phyloP scores from a whole-genome alignment of 2,329 filamentous ascomycete species.

The Cladosporium velox region DNA sequence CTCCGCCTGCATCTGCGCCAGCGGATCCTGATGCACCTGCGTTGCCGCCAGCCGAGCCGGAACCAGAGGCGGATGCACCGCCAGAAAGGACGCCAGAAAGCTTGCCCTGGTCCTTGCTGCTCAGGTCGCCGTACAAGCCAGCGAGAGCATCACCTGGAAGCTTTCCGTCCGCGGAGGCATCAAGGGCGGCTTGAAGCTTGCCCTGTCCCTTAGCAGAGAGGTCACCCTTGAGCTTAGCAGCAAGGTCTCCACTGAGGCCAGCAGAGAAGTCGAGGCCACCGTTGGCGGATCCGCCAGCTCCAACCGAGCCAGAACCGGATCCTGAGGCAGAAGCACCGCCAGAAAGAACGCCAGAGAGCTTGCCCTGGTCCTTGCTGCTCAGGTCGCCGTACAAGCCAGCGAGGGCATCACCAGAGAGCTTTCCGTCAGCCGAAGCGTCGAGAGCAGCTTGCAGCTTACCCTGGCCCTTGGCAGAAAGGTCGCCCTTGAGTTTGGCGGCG shows the following conservation, averaged over 20 bases:
- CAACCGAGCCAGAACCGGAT: not conserved
- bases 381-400: not conserved
- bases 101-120: not conserved
- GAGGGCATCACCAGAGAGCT: not conserved
- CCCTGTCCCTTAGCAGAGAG: slow-evolving; percentile 11
- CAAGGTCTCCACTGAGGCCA: not conserved
- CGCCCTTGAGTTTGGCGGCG: not conserved
- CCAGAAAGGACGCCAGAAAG: not conserved
- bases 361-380: not conserved
- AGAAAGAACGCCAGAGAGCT: not conserved
- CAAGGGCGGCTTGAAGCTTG: not conserved
- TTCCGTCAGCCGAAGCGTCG: not conserved
- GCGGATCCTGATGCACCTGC: not conserved
- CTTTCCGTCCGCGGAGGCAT: not conserved
- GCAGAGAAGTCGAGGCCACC: slow-evolving; percentile 7
- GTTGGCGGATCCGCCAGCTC: not conserved
- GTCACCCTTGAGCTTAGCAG: slow-evolving; percentile 1
- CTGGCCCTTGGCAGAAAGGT: slow-evolving; percentile 10
- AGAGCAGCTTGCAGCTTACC: slow-evolving; percentile 4
- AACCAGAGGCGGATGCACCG: not conserved
- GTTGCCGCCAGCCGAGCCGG: not conserved
- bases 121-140: not conserved
- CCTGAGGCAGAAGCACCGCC: not conserved
- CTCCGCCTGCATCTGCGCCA: not conserved
- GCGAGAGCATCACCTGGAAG: not conserved